Evolutionary conservation across 495 filamentous ascomycete species (phyloP), one percentile per base, ranked within the genome.

Genomic region (Cetradonia linearis): DNA sequence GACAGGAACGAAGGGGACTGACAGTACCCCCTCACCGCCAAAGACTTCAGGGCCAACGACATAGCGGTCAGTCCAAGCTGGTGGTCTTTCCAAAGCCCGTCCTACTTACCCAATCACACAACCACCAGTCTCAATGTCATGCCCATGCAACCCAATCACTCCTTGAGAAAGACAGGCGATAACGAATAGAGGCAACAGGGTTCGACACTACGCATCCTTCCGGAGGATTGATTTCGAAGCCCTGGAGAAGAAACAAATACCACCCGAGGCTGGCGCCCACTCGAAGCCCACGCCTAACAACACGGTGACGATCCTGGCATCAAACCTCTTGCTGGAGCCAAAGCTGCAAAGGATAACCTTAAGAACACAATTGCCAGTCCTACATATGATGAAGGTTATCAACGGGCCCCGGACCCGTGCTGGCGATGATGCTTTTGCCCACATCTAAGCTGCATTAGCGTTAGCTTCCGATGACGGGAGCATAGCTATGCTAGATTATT

Each of bases 151-250:
- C 97, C 66, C 81, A 83, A 52, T 84, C 84, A 44, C 78, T 95
- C 13, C 75, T 98, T 58, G 88, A 95, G 61, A 84, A 82, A 65
- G 86, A 97, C 71, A 83, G 83, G 42, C 80, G 80, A 60, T 83
- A 83, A 70, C 82, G 93, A 58, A 87, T 98, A 66, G 93, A 94
- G 25, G 82, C 86, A 6, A 79, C 81, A 10, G 76, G 83, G 42
- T 98, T 86, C 70, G 78, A 87, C 64, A 88, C 82, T 87, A 97
- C 66, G 81, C 86, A 14, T 98, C 97, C 80, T 98, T 97, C 74
- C 77, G 84, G 44, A 74, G 78, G 2, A 81, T 96, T 65, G 88
- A 97, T 70, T 98, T 98, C 59, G 83, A 78, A 20, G 86, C 86
- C 2, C 72, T 98, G 40, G 89, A 94, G 70, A 76, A 84, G 55